Percentiles rank a stretch among this genome's conserved stretches.
Evolutionary conservation across 1,284 basidiomycete genomes (phyloP).

Genomic region (Puccinia novopanici): DNA sequence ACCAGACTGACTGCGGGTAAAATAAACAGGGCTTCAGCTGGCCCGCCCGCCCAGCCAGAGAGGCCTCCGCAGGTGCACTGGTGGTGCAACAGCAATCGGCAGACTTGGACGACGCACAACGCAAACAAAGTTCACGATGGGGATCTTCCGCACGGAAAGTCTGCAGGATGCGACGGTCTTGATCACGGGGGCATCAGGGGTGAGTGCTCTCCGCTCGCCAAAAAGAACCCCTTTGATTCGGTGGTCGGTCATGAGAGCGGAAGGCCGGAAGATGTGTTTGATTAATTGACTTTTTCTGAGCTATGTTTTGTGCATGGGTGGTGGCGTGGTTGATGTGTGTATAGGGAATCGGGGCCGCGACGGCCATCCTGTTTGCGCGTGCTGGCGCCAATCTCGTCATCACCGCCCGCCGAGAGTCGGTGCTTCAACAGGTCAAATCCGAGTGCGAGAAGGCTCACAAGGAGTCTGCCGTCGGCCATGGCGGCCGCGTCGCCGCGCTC

Average conservation of each 20-base stretch:
- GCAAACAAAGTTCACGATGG: slow-evolving; percentile 10
- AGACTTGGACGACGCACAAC: no score
- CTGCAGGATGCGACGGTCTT: slow-evolving; percentile 80
- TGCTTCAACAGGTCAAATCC: slow-evolving; percentile 57
- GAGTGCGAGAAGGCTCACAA: slow-evolving; percentile 70
- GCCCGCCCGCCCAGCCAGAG: no score
- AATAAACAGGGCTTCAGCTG: no score
- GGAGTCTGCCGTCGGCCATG: slow-evolving; percentile 70
- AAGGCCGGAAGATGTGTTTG: no score
- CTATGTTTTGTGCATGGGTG: neutral
- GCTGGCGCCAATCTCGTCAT: slow-evolving; percentile 62
- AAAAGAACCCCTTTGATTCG: no score
- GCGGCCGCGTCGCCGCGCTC: slow-evolving; percentile 70
- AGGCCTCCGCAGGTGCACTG: no score
- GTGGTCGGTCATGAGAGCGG: neutral
- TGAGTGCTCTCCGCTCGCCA: neutral
- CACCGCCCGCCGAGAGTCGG: slow-evolving; percentile 60
- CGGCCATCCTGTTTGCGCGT: slow-evolving; percentile 77
- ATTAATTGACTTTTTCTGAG: no score
- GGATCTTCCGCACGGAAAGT: slow-evolving; percentile 52
- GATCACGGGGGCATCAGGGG: slow-evolving; percentile 79
- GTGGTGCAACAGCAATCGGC: no score
- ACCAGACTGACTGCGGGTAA: no score
- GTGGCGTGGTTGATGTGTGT: neutral
- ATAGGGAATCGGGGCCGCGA: slow-evolving; percentile 65